phyloP scores from a whole-genome alignment of 768 basidiomycete species.

The Solioccasus polychromus region DNA sequence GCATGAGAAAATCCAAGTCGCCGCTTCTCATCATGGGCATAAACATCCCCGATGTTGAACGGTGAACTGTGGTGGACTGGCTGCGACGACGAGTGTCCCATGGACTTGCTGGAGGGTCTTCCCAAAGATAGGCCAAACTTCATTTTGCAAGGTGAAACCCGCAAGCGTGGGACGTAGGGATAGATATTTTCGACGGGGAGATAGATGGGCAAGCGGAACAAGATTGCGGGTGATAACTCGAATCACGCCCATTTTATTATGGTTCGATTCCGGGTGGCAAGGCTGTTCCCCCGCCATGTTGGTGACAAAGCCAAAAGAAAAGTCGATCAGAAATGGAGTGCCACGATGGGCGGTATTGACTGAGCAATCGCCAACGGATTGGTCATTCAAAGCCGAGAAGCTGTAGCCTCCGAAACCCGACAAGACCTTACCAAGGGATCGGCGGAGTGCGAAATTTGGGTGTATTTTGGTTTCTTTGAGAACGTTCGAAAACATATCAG shows the following conservation, averaged over 20 bases:
- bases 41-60: background rate
- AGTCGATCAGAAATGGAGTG: constrained; percentile 6
- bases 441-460: too few species aligned
- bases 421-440: too few species aligned
- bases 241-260: too few species aligned
- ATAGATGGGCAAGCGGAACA: background rate
- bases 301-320: too few species aligned
- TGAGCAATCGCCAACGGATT: too few species aligned
- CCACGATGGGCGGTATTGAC: too few species aligned
- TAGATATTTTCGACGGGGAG: background rate
- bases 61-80: constrained; percentile 6
- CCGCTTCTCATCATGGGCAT: constrained; percentile 1
- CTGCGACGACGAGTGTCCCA: constrained; percentile 14
- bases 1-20: background rate
- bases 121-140: constrained; percentile 3
- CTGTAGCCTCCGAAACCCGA: too few species aligned
- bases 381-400: too few species aligned
- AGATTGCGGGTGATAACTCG: too few species aligned
- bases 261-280: too few species aligned
- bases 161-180: background rate
- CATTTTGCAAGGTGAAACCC: background rate
- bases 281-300: background rate
- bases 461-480: too few species aligned
- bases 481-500: too few species aligned
- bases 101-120: constrained; percentile 5